phyloP scores from a whole-genome alignment of 257 asterid species.

The Solanum lycopersicoides region DNA sequence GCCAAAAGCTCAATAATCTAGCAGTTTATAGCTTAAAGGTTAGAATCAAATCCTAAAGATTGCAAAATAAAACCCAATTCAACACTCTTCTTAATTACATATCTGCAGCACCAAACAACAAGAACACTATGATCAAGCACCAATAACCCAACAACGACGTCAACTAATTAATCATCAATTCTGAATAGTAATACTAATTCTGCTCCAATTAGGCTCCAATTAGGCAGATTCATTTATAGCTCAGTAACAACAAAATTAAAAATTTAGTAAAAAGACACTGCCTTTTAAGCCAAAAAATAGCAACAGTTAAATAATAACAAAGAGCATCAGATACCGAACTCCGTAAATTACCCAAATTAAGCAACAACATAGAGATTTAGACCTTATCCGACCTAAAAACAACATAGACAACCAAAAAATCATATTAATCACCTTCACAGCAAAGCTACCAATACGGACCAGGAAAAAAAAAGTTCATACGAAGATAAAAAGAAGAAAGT shows the following conservation, averaged over 20 bases:
- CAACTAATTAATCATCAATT: not conserved
- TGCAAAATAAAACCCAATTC: no score
- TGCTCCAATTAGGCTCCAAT: not conserved
- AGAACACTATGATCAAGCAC: not conserved
- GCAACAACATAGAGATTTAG: not conserved
- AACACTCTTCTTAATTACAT: not conserved
- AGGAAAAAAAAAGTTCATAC: not conserved
- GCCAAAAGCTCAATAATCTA: not conserved
- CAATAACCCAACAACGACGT: not conserved
- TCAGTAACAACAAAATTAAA: not conserved
- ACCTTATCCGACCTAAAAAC: not conserved
- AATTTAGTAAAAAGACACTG: not conserved
- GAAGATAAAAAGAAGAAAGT: not conserved
- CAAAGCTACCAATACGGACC: constrained; percentile 6
- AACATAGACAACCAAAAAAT: not conserved
- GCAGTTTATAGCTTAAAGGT: no score
- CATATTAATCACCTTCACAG: constrained; percentile 37
- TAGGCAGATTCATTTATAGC: not conserved
- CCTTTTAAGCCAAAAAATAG: not conserved
- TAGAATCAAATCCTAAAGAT: no score
- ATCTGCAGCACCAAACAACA: not conserved
- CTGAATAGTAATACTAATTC: not conserved
- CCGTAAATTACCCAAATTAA: not conserved
- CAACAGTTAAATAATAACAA: not conserved
- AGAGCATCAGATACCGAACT: not conserved